Evolutionary conservation across 2,329 filamentous ascomycete species (phyloP), one percentile per base, ranked within the genome.

Genomic region (Fusarium sp.): DNA sequence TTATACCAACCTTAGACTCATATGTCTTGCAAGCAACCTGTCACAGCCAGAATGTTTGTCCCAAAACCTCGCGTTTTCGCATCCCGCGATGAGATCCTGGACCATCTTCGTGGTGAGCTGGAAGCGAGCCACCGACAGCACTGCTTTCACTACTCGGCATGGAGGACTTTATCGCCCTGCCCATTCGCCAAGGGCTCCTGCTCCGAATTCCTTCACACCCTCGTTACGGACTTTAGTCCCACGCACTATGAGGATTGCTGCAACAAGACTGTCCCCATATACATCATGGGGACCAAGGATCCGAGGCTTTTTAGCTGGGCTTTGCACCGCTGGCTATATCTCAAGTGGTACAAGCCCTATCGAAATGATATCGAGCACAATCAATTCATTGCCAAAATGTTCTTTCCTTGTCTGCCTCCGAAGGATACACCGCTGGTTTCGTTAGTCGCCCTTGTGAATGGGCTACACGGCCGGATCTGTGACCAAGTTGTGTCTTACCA

Each of bases 361-460:
- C 33, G 51, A 8, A 53, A 27, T n/a, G 59, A 67, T 8, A 65
- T 69, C 4, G 62, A 69, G 46, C 59, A 54, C 17, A 14, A 47
- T 4, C 56, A 63, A 27, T 66, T 66, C 25, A 51, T 68, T 19
- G 40, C 64, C 20, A 62, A 61, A 13, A 33, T 62, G 4, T 19
- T 67, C 15, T 3, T 22, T 3, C 33, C 20, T 7, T n/a, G 2
- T 1, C n/a, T 1, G 4, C 45, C 30, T 14, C 23, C 25, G 5
- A 25, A 22, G 4, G 17, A 46, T 19, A 33, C 11, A 2, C 9
- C 30, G n/a, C 5, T 22, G 10, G 9, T 2, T 15, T 54, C 30
- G 6, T 7, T 46, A 7, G 30, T 47, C 17, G 13, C 9, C 6
- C 30, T 14, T 20, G 14, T 37, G 5, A 48, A 39, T 10, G 32